Evolutionary conservation across 768 basidiomycete species (phyloP), one percentile per base, ranked within the genome.

Genomic region (Pluteus cervinus): DNA sequence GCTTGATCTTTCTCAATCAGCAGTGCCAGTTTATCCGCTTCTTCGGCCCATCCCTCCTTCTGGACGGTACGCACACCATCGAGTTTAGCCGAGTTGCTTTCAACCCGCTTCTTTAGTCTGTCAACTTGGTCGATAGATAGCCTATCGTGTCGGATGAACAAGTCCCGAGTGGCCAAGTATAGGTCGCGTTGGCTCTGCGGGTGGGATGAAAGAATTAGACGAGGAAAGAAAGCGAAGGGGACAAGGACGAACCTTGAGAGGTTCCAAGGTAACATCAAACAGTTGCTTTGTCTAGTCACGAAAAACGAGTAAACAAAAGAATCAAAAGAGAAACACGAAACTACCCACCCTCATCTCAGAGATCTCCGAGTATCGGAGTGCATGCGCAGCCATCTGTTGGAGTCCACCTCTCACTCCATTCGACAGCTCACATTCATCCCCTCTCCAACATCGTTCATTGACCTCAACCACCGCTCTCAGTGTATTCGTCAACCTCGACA

Each of bases 61-160:
- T 75, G 71, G 1, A 71, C 73, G 6, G 69, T 62, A 37, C 82
- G 79, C 41, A 86, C 71, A 1, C 70, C 71, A 51, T 93, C 87
- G 25, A 93, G 70, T 56, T 88, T 92, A 46, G 76, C 60, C 3
- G 80, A 76, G 37, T 75, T 85, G 0, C 64, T 62, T 40, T 93
- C 90, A 22, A 93, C 80, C 24, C 88, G 81, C 53, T 89, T 93
- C 61, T 82, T 82, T 41, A 98, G 65, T 24, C 84, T 73, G 41
- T 96, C 91, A 2, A 91, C 88, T 45, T 86, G 80, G 52, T 97
- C 94, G 25, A 79, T 71, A 0, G 90, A 88, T 29, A 93, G 71
- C n/a, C 88, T 79, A 45, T 93, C 90, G 47, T 90, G 84, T 15
- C 92, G 79, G 37, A 81, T 68, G 54, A 93, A 86, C 5, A 94